Conservation (phyloP, 2,329 filamentous ascomycete species). For the Tympanopsis confertula region DNA sequence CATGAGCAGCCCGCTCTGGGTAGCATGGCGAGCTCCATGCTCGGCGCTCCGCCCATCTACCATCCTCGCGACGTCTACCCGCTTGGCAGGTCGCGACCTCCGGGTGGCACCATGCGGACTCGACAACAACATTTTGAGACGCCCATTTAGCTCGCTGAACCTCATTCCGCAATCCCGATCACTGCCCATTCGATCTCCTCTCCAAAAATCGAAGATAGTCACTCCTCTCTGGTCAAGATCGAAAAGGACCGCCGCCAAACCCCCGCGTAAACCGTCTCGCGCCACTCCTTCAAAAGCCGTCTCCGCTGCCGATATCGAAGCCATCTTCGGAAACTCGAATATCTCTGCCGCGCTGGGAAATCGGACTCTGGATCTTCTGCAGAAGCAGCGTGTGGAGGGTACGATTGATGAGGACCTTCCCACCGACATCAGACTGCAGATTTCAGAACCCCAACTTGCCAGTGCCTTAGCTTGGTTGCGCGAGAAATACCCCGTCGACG, state of each 20-base stretch:
- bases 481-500: background rate
- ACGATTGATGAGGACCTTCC: background rate
- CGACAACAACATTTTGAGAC: too few relatives aligned
- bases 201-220: too few relatives aligned
- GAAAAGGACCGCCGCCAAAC: too few relatives aligned
- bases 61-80: background rate
- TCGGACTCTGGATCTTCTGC: background rate
- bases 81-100: background rate
- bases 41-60: background rate
- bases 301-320: background rate
- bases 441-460: background rate
- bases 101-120: too few relatives aligned
- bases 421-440: background rate
- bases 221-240: too few relatives aligned
- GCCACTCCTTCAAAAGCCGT: background rate
- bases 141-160: too few relatives aligned
- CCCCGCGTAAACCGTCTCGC: background rate
- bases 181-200: too few relatives aligned
- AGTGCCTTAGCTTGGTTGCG: background rate
- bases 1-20: background rate
- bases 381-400: background rate
- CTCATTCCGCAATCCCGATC: too few relatives aligned
- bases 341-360: background rate
- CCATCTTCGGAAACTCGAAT: background rate
- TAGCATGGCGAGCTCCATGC: conserved; percentile 1